phyloP scores from a whole-genome alignment of 495 filamentous ascomycete genomes.

The Podospora sp. region DNA sequence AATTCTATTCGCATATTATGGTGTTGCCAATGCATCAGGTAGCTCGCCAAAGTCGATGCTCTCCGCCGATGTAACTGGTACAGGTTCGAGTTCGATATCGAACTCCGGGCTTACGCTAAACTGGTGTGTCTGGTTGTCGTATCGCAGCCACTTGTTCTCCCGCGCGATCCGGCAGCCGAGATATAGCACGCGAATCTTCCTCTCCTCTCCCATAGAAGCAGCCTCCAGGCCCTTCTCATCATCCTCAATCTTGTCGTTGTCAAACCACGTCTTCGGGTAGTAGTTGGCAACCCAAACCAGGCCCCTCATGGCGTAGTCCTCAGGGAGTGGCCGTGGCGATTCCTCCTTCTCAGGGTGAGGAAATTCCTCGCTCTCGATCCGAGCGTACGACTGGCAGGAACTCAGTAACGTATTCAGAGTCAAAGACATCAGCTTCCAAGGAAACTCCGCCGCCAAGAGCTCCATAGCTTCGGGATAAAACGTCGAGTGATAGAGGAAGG shows the following conservation, averaged over 20 bases:
- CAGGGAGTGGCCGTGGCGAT: constrained; percentile 65
- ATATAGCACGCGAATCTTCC: constrained; percentile 77
- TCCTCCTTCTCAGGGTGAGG: constrained; percentile 54
- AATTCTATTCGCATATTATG: no score
- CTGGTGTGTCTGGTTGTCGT: constrained; percentile 32
- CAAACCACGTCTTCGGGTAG: constrained; percentile 72
- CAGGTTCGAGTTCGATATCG: constrained; percentile 30
- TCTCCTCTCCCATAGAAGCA: constrained; percentile 61
- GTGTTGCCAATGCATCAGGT: constrained; percentile 26
- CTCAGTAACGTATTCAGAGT: constrained; percentile 67
- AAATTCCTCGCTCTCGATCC: constrained; percentile 56
- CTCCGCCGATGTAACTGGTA: constrained; percentile 7
- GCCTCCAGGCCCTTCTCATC: constrained; percentile 75
- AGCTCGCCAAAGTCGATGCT: constrained; percentile 32
- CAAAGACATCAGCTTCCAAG: constrained; percentile 64
- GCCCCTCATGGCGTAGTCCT: constrained; percentile 82
- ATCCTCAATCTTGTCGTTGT: constrained; percentile 68
- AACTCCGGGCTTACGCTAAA: constrained; percentile 39
- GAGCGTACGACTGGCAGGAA: constrained; percentile 44
- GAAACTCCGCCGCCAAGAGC: constrained; percentile 50
- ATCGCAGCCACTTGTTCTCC: constrained; percentile 40
- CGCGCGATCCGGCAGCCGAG: constrained; percentile 58
- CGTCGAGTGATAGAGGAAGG: constrained; percentile 66
- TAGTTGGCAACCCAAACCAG: constrained; percentile 70
- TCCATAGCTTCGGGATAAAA: constrained; percentile 54